Base-by-base conservation (phyloP, 805 yeast species). In the Candida qinlingensis region DNA sequence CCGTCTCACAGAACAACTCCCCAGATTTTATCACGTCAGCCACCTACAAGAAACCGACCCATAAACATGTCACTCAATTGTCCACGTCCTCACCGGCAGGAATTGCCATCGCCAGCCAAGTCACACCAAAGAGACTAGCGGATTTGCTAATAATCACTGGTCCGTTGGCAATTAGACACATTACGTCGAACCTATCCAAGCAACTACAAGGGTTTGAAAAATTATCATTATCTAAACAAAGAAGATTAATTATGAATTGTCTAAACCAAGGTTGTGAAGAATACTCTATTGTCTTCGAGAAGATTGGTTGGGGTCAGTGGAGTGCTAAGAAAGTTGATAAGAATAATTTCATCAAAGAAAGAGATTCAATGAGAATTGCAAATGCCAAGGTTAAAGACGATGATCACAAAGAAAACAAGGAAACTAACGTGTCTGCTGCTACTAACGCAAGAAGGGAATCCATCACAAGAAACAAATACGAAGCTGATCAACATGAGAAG, bases 271-370 rank as follows among this genome's bases (percentile, higher is more conserved):
- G 87, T 8, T 83, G 79, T 48, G 75, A 76, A 49, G 64, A 64
- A 6, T 61, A 70, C 41, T 63, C 69, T 6, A 83, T 86, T 39
- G 79, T 85, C 12, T 91, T 91, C 68, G 96, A 89, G 61, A 91
- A 91, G 68, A 89, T 91, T 33, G 97, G 97, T 26, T 91, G 98
- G 98, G 98, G 98, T 51, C 95, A 91, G 65, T 91, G 98, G 98
- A 86, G 86, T 27, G 95, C 91, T 3, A 76, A 81, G 57, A 69
- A 71, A 43, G 79, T 69, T 19, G 63, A 66, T n/a, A 50, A 66
- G 8, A 63, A 64, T 44, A 48, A 61, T 26, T 72, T 72, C 48
- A 53, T 52, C n/a, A 56, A 56, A 59, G 58, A 75, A 66, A 62
- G 74, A 71, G 76, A 65, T 63, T 59, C 59, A 58, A 73, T 65